Conservation (phyloP, 257 asterid genomes). For the Solanum neorickii region DNA sequence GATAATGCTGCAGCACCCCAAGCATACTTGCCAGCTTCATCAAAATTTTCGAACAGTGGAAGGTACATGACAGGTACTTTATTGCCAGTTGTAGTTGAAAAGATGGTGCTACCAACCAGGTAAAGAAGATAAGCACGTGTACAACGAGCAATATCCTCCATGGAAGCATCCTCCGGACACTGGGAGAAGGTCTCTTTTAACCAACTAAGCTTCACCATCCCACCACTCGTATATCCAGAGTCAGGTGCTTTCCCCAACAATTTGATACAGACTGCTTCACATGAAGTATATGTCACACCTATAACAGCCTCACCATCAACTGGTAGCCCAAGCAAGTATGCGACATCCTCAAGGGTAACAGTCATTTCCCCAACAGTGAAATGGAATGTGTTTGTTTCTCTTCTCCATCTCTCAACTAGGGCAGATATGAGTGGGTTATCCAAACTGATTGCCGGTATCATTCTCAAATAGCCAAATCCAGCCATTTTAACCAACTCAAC, state of each 20-base stretch:
- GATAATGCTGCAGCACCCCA: conserved; percentile 97
- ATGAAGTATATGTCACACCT: conserved; percentile 79
- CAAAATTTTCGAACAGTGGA: conserved; percentile 83
- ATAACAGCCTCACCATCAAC: conserved; percentile 92
- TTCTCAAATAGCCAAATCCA: conserved; percentile 71
- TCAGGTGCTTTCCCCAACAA: conserved; percentile 35
- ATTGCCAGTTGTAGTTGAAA: conserved; percentile 95
- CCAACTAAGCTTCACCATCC: conserved; percentile 97
- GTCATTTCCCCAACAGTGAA: conserved; percentile 92
- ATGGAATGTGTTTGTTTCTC: conserved; percentile 91
- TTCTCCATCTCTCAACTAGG: conserved; percentile 94
- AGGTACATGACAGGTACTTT: conserved; percentile 96
- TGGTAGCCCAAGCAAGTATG: conserved; percentile 80
- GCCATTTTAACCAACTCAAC: conserved; percentile 57
- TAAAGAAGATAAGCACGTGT: conserved; percentile 95
- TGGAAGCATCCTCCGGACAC: conserved; percentile 58
- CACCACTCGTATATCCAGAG: conserved; percentile 45
- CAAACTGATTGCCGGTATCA: conserved; percentile 63
- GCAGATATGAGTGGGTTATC: conserved; percentile 97
- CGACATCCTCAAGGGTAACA: conserved; percentile 86
- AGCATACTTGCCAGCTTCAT: conserved; percentile 83
- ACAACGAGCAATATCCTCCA: conserved; percentile 51
- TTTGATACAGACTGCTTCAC: conserved; percentile 29
- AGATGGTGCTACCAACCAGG: conserved; percentile 86
- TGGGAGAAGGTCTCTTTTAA: conserved; percentile 77